phyloP scores from a whole-genome alignment of 257 asterid species.

The Fraxinus anomala region DNA sequence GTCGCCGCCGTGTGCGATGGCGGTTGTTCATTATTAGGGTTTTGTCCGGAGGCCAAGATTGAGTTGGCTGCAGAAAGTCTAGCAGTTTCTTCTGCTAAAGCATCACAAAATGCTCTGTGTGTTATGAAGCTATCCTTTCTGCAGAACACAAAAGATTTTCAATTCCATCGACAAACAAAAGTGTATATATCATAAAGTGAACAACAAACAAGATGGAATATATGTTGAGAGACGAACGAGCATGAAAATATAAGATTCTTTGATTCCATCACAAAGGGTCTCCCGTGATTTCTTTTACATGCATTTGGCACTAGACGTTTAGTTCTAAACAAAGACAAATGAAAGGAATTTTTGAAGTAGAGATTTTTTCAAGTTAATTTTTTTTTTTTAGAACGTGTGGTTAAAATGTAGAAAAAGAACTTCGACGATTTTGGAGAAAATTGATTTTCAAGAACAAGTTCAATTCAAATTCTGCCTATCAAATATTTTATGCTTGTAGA shows the following conservation, averaged over 20 bases:
- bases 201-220: conserved; percentile 12
- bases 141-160: conserved; percentile 13
- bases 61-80: conserved; percentile 75
- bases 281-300: neutral
- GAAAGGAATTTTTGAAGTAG: no score
- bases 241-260: conserved; percentile 17
- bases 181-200: neutral
- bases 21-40: conserved; percentile 32
- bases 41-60: conserved; percentile 29
- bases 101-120: conserved; percentile 91
- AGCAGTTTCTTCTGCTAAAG: conserved; percentile 85
- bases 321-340: no score
- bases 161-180: neutral
- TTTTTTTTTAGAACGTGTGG: no score
- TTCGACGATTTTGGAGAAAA: no score
- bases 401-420: no score
- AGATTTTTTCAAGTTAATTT: no score
- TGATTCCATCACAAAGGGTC: neutral
- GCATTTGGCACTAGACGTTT: neutral
- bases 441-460: no score
- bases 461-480: no score
- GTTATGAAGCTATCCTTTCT: conserved; percentile 93
- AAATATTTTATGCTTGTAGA: neutral
- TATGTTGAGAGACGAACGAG: no score
- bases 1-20: conserved; percentile 23